phyloP scores from a whole-genome alignment of 2,329 filamentous ascomycete genomes.

The Monilinia fructigena region DNA sequence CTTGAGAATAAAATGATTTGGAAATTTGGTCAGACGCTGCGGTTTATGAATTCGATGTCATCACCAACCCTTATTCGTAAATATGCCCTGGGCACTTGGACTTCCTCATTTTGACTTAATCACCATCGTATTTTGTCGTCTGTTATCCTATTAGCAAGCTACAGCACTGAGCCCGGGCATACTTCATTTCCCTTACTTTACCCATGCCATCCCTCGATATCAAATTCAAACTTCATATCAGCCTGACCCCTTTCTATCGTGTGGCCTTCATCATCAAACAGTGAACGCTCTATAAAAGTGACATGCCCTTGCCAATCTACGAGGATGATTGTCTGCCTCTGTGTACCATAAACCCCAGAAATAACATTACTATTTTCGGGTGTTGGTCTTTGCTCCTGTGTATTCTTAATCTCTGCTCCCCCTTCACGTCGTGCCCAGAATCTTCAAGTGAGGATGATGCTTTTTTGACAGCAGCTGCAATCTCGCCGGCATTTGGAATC shows the following conservation, averaged over 20 bases:
- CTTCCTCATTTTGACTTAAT: background rate
- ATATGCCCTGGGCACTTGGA: slow-evolving; percentile 5
- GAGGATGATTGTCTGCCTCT: slow-evolving; percentile 61
- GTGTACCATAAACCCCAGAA: slow-evolving; percentile 63
- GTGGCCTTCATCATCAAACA: slow-evolving; percentile 60
- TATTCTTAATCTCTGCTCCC: slow-evolving; percentile 28
- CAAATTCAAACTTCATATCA: slow-evolving; percentile 56
- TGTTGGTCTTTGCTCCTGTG: slow-evolving; percentile 42
- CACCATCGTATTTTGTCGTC: background rate
- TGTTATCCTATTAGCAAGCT: slow-evolving; percentile 29
- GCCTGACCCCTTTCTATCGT: slow-evolving; percentile 53
- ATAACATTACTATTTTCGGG: slow-evolving; percentile 47
- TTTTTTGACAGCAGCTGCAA: slow-evolving; percentile 36
- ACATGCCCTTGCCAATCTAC: slow-evolving; percentile 64
- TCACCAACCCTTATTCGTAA: background rate
- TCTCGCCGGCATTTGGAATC: slow-evolving; percentile 44
- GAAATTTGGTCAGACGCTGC: background rate
- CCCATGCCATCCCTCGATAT: slow-evolving; percentile 49
- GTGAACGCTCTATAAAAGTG: slow-evolving; percentile 56
- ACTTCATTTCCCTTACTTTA: slow-evolving; percentile 35
- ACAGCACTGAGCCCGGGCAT: slow-evolving; percentile 28
- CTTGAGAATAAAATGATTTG: background rate
- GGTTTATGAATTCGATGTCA: background rate
- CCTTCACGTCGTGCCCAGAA: slow-evolving; percentile 39
- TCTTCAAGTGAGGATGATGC: slow-evolving; percentile 33